Evolutionary conservation across 306 rosid species (phyloP).

Genomic region (Coriaria nepalensis): DNA sequence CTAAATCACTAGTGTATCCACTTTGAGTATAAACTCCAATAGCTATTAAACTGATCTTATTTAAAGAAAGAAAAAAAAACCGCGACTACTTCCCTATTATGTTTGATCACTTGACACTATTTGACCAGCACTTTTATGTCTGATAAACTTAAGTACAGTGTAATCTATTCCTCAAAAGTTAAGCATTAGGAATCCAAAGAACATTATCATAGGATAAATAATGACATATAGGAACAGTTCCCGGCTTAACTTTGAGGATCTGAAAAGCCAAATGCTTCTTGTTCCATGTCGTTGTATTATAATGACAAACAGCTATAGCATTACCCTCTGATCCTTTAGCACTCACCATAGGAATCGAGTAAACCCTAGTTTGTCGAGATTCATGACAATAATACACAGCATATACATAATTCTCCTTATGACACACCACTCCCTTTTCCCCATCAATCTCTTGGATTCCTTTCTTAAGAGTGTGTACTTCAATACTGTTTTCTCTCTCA

Average conservation of each 20-base stretch:
- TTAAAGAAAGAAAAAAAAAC: no score
- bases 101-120: no score
- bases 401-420: conserved; percentile 20
- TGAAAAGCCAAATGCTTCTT: conserved; percentile 10
- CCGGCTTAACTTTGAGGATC: conserved; percentile 23
- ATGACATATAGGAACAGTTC: conserved; percentile 27
- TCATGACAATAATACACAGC: conserved; percentile 32
- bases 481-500: conserved; percentile 4
- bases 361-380: conserved; percentile 10
- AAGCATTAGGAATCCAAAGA: conserved; percentile 21
- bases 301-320: conserved; percentile 29
- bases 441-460: conserved; percentile 13
- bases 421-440: conserved; percentile 22
- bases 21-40: no score
- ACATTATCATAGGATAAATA: conserved; percentile 16
- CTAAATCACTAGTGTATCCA: no score
- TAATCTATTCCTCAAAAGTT: no score
- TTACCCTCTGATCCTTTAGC: conserved; percentile 15
- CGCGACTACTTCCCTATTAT: no score
- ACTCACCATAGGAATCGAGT: conserved; percentile 19
- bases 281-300: conserved; percentile 11
- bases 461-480: not conserved
- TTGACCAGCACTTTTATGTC: no score
- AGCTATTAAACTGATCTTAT: no score
- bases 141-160: no score